phyloP scores from a whole-genome alignment of 805 yeast genomes.

The Candida argentea region DNA sequence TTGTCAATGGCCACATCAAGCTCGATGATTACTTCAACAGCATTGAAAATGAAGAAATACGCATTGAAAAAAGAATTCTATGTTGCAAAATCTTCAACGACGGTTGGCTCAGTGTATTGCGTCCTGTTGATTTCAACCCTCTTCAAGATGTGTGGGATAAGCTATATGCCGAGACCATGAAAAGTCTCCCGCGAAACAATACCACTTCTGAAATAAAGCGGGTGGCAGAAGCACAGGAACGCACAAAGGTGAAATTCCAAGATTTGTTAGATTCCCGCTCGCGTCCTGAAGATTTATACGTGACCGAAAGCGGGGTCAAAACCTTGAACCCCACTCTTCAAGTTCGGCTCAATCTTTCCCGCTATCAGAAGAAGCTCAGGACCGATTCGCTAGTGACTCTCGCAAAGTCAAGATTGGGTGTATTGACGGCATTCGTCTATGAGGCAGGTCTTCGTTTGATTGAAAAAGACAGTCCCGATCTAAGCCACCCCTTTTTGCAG shows the following conservation, averaged over 20 bases:
- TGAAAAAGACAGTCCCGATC: constrained; percentile 45
- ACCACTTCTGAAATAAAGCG: constrained; percentile 31
- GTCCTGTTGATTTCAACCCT: constrained; percentile 22
- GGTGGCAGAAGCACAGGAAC: constrained; percentile 50
- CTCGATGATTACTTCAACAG: constrained; percentile 34
- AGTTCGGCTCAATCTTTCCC: constrained; percentile 50
- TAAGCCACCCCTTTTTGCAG: constrained; percentile 28
- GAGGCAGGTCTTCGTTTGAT: constrained; percentile 42
- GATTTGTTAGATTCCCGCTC: constrained; percentile 24
- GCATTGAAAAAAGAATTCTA: constrained; percentile 13
- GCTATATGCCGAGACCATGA: constrained; percentile 25
- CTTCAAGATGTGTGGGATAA: constrained; percentile 29
- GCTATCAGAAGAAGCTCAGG: constrained; percentile 61
- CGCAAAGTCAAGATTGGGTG: constrained; percentile 61
- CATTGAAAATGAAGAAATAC: constrained; percentile 12
- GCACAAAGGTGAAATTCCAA: constrained; percentile 30
- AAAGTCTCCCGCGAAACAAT: constrained; percentile 24
- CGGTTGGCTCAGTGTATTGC: constrained; percentile 27
- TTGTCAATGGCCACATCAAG: constrained; percentile 60
- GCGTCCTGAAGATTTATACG: constrained; percentile 15
- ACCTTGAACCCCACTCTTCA: constrained; percentile 41
- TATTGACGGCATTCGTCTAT: constrained; percentile 56
- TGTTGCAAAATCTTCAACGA: constrained; percentile 20
- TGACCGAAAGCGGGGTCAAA: constrained; percentile 23
- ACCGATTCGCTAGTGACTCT: constrained; percentile 52